These are phyloP conservation scores for Cryptosporidium canis DNA, from an alignment of 169 alveolate species.

Conservation along the genomic window DNA sequence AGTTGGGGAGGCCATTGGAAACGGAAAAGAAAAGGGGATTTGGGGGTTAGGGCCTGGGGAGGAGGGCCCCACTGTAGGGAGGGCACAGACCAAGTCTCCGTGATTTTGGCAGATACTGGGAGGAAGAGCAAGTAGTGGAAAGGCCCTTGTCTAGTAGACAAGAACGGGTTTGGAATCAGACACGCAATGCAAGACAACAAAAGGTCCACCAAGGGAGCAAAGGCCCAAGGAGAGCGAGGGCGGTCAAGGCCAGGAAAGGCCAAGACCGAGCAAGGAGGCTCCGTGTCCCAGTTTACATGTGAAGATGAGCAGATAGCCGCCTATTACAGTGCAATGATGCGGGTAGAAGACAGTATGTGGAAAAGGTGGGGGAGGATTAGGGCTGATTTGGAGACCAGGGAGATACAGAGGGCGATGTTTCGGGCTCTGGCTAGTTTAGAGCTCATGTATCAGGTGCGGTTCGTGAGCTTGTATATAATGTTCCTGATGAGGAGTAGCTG, in stretches of 20 bases:
- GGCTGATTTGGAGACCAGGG: background rate
- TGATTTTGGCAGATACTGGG: too few species aligned
- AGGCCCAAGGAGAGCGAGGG: background rate
- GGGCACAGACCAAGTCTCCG: too few species aligned
- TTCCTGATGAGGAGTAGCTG: constrained; percentile 8
- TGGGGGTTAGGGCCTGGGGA: background rate
- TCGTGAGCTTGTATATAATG: constrained; percentile 45
- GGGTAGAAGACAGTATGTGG: constrained; percentile 17
- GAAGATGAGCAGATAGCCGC: too few species aligned
- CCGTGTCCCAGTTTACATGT: too few species aligned
- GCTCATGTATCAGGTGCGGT: constrained; percentile 8
- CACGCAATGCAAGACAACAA: too few species aligned
- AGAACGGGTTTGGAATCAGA: too few species aligned
- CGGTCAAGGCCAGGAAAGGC: background rate
- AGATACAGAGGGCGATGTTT: constrained; percentile 13
- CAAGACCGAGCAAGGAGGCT: too few species aligned
- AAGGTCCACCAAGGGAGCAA: too few species aligned
- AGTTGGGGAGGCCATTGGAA: background rate
- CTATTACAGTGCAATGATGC: constrained; percentile 10
- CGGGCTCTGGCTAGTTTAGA: background rate
- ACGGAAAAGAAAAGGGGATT: background rate
- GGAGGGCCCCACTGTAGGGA: too few species aligned
- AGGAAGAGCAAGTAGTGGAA: background rate
- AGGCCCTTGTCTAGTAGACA: too few species aligned
- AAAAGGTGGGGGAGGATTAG: background rate